phyloP scores from a whole-genome alignment of 768 basidiomycete species.

The Heimioporus sp. region DNA sequence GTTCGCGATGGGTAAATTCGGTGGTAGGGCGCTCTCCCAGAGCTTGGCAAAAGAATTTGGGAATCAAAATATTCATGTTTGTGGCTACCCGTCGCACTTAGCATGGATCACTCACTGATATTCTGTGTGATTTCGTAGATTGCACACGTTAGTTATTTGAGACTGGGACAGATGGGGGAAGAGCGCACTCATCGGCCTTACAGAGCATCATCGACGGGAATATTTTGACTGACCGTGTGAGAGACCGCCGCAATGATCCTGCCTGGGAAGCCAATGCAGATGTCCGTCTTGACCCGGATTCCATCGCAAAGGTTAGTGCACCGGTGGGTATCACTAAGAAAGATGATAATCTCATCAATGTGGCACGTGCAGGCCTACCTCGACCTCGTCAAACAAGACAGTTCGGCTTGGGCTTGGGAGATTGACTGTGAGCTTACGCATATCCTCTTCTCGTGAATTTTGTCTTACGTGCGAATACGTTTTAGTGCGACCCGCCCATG shows the following conservation, averaged over 20 bases:
- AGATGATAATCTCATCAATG: not conserved
- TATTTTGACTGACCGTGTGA: conserved; percentile 41
- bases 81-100: conserved; percentile 2
- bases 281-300: conserved; percentile 55
- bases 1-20: conserved; percentile 66
- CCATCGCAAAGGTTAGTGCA: conserved; percentile 61
- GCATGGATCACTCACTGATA: not conserved
- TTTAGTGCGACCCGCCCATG: conserved; percentile 51
- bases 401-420: conserved; percentile 78
- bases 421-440: conserved; percentile 57
- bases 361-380: conserved; percentile 53
- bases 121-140: conserved; percentile 36
- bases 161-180: not conserved
- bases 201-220: conserved; percentile 72
- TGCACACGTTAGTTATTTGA: conserved; percentile 53
- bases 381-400: conserved; percentile 64
- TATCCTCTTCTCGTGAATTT: not conserved
- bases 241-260: conserved; percentile 26
- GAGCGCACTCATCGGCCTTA: not conserved
- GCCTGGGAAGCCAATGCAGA: conserved; percentile 47
- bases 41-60: conserved; percentile 75
- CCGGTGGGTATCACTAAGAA: not conserved
- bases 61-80: conserved; percentile 69
- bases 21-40: conserved; percentile 60
- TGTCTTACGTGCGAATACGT: not conserved